Evolutionary conservation across 345 rosid species (phyloP), one percentile per base, ranked within the genome.

Genomic region (Citrus glauca): DNA sequence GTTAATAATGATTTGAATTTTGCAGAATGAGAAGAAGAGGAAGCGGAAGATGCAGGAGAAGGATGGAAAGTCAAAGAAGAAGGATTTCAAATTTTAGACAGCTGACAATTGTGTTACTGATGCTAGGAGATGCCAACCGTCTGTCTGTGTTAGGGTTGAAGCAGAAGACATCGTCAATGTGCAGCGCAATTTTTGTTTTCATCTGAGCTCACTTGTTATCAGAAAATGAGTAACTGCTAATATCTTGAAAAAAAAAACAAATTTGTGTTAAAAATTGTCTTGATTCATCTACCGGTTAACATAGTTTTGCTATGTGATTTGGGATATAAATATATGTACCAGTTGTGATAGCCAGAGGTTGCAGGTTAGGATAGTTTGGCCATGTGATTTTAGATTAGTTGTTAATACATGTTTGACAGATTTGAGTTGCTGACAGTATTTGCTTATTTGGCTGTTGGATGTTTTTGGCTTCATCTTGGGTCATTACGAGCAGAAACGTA

Each of bases 11-110:
- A 53, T 24, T 25, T 74, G 45, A 66, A 33, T 40, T 67, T 66
- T 80, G 87, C 94, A 96, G 98, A 96, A 96, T 63, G 93, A 90
- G 85, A 94, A 93, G 89, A 96, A 92, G 83, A 85, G 98, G 87
- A 96, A 94, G 87, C 95, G 97, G 0, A 90, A 93, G 83, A 88
- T 88, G 94, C 95, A 90, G 68, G 98, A 96, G 7, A 96, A 96
- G 81, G 99, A 96, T 0, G 97, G 98, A 59, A 96, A 96, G 84
- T 90, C 95, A 0, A 96, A 96, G 94, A 96, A 92, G 42, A 92
- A 92, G 78, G 98, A 94, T 83, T 96, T 94, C 88, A 94, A 94
- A 81, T 93, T 94, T 64, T 93, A 82, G 82, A 38, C 3, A 0
- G 20, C 53, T 0, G 61, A 53, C 19, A 13, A 6, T 28, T 20